Base-by-base conservation (phyloP, 345 rosid species). In the Eucalyptus albens region DNA sequence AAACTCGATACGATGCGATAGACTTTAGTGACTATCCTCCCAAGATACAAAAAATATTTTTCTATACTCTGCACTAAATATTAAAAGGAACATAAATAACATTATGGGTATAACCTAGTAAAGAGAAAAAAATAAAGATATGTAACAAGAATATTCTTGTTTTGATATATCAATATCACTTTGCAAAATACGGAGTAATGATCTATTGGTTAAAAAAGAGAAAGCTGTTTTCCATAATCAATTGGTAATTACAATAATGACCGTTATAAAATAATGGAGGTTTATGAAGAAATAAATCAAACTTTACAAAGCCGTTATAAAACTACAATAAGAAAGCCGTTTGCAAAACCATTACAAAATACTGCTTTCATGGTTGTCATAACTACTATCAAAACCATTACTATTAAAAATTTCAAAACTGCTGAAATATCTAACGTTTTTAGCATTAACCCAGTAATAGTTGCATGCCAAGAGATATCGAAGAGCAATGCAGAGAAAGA, bases 1-100 rank as follows among this genome's bases (percentile, higher is more conserved):
- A 56, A 56, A 56, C 29, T 56, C 0, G 3, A 24, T 56, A 1
- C 3, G 62, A 56, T 56, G 62, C 1, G 13, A 24, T 22, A 56
- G 29, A 1, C 13, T 56, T 56, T 24, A 24, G 29, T 22, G 13
- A 10, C 29, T 56, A 56, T 56, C 13, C 62, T 56, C 29, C 3
- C 6, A 24, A 56, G 62, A 56, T 22, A 56, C 6, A 24, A 22
- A 4, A 22, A 11, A 10, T 5, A 22, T 56, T 56, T 1, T 56
- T 56, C 6, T 24, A 9, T 56, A 10, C 12, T 22, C 13, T 0
- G 0, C 3, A 56, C 62, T 56, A 1, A 24, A 22, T 22, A 56
- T 22, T 22, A 56, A 4, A 22, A 56, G 62, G 1, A 56, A 56
- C 14, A 56, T 22, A 0, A 56, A 56, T 56, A 56, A 10, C 6